These are phyloP conservation scores for Macrophomina pseudophaseolina DNA, from an alignment of 2,329 filamentous ascomycete genomes.

Conservation along the genomic window DNA sequence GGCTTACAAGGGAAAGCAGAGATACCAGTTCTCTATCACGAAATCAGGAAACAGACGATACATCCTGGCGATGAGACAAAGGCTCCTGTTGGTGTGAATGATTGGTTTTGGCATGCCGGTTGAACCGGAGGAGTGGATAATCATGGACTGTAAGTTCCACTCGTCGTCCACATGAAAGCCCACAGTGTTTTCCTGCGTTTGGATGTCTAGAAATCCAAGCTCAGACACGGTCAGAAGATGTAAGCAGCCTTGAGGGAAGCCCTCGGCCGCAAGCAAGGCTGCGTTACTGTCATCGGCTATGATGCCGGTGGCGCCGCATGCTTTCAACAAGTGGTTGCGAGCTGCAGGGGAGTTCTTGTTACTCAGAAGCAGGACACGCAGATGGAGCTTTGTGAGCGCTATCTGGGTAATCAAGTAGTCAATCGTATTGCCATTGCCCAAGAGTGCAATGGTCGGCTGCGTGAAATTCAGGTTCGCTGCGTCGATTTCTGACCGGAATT, in stretches of 20 bases:
- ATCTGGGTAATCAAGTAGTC: constrained; percentile 40
- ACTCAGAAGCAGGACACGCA: constrained; percentile 37
- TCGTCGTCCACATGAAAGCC: constrained; percentile 35
- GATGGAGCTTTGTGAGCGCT: constrained; percentile 39
- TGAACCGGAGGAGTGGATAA: constrained; percentile 60
- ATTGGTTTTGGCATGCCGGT: constrained; percentile 70
- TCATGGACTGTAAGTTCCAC: constrained; percentile 44
- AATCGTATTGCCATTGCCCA: constrained; percentile 36
- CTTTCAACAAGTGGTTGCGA: constrained; percentile 35
- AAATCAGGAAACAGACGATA: constrained; percentile 41
- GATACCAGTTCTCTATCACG: constrained; percentile 40
- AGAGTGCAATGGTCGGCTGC: constrained; percentile 39
- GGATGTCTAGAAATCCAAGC: neutral
- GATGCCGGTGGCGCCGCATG: constrained; percentile 35
- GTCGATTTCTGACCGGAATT: constrained; percentile 33
- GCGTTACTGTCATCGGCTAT: constrained; percentile 36
- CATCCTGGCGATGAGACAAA: constrained; percentile 43
- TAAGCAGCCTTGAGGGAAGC: neutral
- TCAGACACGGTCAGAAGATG: neutral
- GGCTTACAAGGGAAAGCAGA: constrained; percentile 37
- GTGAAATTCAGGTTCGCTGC: constrained; percentile 32
- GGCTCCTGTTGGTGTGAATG: constrained; percentile 32
- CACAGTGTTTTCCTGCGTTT: neutral
- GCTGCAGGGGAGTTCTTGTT: constrained; percentile 37
- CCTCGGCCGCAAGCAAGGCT: neutral